Evolutionary conservation across 1,284 basidiomycete species (phyloP).

Genomic region (Trichosporon sp.): DNA sequence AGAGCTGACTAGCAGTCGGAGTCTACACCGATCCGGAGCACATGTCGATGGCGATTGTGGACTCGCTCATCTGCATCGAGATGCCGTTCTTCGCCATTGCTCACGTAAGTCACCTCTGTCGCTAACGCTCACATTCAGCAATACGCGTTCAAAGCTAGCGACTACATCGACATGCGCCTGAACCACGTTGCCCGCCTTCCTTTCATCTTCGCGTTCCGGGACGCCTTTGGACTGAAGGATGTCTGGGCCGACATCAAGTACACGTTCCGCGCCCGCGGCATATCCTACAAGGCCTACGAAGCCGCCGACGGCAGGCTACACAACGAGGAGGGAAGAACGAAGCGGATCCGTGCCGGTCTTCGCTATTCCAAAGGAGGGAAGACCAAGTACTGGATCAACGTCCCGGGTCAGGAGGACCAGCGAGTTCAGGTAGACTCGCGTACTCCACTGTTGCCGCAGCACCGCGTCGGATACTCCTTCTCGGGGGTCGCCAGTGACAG

Average conservation of each 20-base stretch:
- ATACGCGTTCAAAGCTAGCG: conserved; percentile 61
- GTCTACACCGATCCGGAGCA: conserved; percentile 88
- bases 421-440: conserved; percentile 24
- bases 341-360: conserved; percentile 82
- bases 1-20: conserved; percentile 62
- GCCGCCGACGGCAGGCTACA: conserved; percentile 92
- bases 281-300: conserved; percentile 94
- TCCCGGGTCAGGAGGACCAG: conserved; percentile 60
- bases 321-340: conserved; percentile 74
- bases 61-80: conserved; percentile 89
- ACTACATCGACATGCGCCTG: conserved; percentile 72
- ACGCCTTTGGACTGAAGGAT: conserved; percentile 83
- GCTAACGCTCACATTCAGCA: conserved; percentile 33
- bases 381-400: conserved; percentile 86
- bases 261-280: conserved; percentile 83
- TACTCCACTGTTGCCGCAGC: conserved; percentile 68
- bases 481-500: conserved; percentile 19
- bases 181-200: conserved; percentile 82
- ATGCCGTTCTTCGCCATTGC: conserved; percentile 97
- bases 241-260: conserved; percentile 81
- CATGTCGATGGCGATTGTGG: conserved; percentile 85
- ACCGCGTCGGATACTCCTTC: conserved; percentile 45
- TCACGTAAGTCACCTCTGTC: conserved; percentile 59
- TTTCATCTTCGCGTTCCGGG: conserved; percentile 79
- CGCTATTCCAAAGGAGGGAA: conserved; percentile 86